Evolutionary conservation across 306 rosid species (phyloP), one percentile per base, ranked within the genome.

Genomic region (Myrica gale): DNA sequence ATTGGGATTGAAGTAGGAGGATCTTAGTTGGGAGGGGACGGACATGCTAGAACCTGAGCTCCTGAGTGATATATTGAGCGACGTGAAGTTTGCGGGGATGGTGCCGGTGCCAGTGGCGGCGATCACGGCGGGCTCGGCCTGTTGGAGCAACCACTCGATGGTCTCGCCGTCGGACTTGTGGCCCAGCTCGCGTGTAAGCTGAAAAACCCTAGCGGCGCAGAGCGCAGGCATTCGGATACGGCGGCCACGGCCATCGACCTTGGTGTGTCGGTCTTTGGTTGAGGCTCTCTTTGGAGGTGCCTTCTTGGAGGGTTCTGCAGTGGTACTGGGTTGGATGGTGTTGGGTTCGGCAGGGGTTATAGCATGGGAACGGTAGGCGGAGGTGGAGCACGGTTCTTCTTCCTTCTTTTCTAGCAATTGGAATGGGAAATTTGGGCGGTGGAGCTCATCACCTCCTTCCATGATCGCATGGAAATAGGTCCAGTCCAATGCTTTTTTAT

Each of bases 101-200:
- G 98, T 93, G 1, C 98, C 98, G 7, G 98, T 91, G 5, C 98
- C 98, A 0, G 97, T 91, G 69, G 98, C 98, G 20, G 98, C 98
- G 71, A 91, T 89, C 72, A 93, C 97, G 0, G 98, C 80, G 0
- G 98, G 98, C 57, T 93, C 98, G 0, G 98, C 98, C 55, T 93
- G 98, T 41, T 91, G 98, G 51, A 93, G 98, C 0, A 91, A 81
- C 96, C 96, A 91, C 85, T 91, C 96, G 45, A 91, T 89, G 73
- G 96, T 91, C 53, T 91, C 96, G 0, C 96, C 96, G n/a, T 91
- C 96, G 4, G 96, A 91, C 81, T 91, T 91, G 80, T 91, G 96
- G 4, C 96, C 96, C 17, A 91, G 84, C 76, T 91, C 96, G 9
- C 93, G 84, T 2, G 96, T 91, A 7, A 93, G 98, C 68, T 93